These are phyloP conservation scores for Lolium perenne DNA, from an alignment of 176 grass and related monocot species.

Conservation along the genomic window DNA sequence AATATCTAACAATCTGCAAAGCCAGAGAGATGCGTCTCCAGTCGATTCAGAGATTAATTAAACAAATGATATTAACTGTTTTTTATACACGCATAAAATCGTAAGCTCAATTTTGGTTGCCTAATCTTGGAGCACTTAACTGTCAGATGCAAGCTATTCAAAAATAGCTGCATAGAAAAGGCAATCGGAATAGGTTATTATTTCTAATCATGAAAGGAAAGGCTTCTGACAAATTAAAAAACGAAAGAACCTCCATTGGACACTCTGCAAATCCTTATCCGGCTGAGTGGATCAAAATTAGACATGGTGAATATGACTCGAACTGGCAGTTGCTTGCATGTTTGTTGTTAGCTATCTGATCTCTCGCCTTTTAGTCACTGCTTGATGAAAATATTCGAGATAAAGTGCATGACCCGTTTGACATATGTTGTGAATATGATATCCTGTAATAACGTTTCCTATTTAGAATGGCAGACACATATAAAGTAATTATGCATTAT, in stretches of 20 bases:
- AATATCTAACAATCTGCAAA: not conserved
- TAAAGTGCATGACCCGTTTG: no score
- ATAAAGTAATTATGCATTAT: no score
- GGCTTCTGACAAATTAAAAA: not conserved
- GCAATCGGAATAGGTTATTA: not conserved
- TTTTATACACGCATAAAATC: not conserved
- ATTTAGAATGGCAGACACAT: no score
- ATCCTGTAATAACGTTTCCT: no score
- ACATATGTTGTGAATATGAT: no score
- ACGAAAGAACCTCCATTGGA: not conserved
- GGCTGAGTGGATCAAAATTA: no score
- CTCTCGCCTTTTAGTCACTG: not conserved
- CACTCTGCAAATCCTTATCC: not conserved
- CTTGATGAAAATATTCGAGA: no score
- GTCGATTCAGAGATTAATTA: not conserved
- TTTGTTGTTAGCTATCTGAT: not conserved
- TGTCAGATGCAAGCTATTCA: not conserved
- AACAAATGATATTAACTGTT: not conserved
- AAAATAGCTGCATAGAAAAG: not conserved
- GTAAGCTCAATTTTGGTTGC: not conserved
- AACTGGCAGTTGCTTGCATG: no score
- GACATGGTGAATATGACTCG: no score
- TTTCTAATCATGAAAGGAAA: not conserved
- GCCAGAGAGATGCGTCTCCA: not conserved
- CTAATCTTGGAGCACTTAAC: not conserved